These are phyloP conservation scores for Sarocladium brachiariae DNA, from an alignment of 2,329 filamentous ascomycete genomes.

Conservation along the genomic window DNA sequence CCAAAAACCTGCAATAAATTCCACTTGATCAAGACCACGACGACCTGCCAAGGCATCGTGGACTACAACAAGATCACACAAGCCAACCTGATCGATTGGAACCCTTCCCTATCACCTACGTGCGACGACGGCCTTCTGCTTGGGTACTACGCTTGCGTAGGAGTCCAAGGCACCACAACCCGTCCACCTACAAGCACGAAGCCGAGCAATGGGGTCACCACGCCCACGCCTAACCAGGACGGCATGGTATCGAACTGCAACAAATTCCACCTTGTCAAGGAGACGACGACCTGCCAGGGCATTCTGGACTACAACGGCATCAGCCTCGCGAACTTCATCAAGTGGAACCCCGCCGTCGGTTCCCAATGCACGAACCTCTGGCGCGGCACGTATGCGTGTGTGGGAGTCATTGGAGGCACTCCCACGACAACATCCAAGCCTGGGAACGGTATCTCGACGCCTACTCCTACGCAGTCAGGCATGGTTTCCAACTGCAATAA, in stretches of 20 bases:
- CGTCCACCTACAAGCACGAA: too few relatives aligned
- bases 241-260: constrained; percentile 15
- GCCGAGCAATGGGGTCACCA: constrained; percentile 12
- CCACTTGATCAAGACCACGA: not conserved
- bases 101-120: not conserved
- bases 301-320: constrained; percentile 9
- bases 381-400: not conserved
- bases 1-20: not conserved
- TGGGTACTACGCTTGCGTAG: too few relatives aligned
- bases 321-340: not conserved
- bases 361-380: not conserved
- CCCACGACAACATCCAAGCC: not conserved
- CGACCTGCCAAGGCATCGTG: not conserved
- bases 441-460: not conserved
- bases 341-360: not conserved
- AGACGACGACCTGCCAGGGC: constrained; percentile 10
- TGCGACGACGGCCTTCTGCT: too few relatives aligned
- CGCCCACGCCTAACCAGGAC: constrained; percentile 6
- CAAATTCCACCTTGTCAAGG: constrained; percentile 12
- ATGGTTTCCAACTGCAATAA: constrained; percentile 15
- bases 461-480: constrained; percentile 7
- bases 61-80: not conserved
- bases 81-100: not conserved
- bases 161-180: too few relatives aligned
- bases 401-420: not conserved